Percentiles rank a stretch among this genome's conserved stretches.
phyloP scores from a whole-genome alignment of 2,329 filamentous ascomycete species.

The Venturia carpophila region DNA sequence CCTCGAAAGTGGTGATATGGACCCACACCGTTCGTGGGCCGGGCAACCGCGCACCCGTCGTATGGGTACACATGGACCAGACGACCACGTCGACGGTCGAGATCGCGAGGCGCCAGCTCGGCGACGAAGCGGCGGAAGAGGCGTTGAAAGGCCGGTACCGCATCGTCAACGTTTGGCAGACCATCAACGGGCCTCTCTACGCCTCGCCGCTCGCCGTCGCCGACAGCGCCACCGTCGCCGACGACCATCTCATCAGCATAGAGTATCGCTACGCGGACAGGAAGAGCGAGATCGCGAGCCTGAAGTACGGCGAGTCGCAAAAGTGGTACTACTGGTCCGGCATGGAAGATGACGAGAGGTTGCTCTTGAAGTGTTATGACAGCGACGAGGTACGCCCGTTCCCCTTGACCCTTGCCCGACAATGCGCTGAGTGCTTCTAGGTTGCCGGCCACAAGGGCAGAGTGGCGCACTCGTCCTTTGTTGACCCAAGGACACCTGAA shows the following conservation, averaged over 20 bases:
- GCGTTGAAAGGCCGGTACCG: constrained; percentile 64
- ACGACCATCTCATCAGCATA: constrained; percentile 61
- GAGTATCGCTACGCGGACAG: constrained; percentile 67
- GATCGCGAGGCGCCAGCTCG: constrained; percentile 61
- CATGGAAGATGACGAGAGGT: constrained; percentile 64
- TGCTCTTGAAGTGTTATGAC: constrained; percentile 74
- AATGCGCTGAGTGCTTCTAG: constrained; percentile 20
- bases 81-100: constrained; percentile 56
- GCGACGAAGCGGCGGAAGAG: constrained; percentile 57
- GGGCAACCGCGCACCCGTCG: constrained; percentile 59
- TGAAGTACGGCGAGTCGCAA: constrained; percentile 54
- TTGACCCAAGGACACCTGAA: constrained; percentile 61
- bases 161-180: constrained; percentile 83
- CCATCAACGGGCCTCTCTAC: constrained; percentile 50
- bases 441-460: constrained; percentile 34
- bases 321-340: constrained; percentile 75
- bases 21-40: constrained; percentile 77
- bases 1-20: constrained; percentile 63
- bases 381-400: constrained; percentile 38
- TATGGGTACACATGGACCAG: constrained; percentile 75
- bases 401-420: background rate
- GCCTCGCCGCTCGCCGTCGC: constrained; percentile 51
- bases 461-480: constrained; percentile 52
- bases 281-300: constrained; percentile 65
- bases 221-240: constrained; percentile 45